Base-by-base conservation (phyloP, 306 rosid species). In the Quercus parvula region DNA sequence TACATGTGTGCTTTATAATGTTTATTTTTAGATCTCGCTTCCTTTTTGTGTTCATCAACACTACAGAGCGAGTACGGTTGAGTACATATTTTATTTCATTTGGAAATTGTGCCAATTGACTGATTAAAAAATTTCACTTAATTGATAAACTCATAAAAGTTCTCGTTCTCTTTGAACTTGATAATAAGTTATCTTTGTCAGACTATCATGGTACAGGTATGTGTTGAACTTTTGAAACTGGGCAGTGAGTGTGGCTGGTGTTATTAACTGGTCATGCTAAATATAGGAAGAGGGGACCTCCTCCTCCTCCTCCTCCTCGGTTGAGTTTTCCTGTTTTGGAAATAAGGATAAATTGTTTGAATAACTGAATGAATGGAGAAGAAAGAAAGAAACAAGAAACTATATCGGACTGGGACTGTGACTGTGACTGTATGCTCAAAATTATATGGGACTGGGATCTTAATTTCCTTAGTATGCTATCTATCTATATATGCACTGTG, bases 61-160 rank as follows among this genome's bases (percentile, higher is more conserved):
- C n/a, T n/a, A n/a, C 41, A 62, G 69, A 28, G 20, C 38, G 41
- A 27, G 41, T 62, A 25, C 38, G 15, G 54, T 59, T 20, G 28
- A 1, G 28, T 14, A 44, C 31, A 27, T n/a, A 28, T 51, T 79
- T 33, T 46, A 73, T 61, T 73, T 72, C 63, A 20, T 79, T 24
- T 72, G 82, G 66, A 28, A 67, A 28, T 35, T 63, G 74, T 73
- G 83, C 75, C 81, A 68, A 33, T 13, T 20, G 15, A 25, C 17
- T 46, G 15, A 46, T 46, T 49, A 49, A 49, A 49, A 49, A 13
- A 10, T 49, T 49, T 10, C 54, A 46, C 54, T 11, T 46, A 46
- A 46, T 46, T 46, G 44, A 7, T 46, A 10, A 46, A 11, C 1
- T 2, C 4, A 49, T 49, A 12, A 49, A 12, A 10, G 14, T 10